Evolutionary conservation across 352 stramenopile genomes (phyloP).

Genomic region (Phytophthora capsici): DNA sequence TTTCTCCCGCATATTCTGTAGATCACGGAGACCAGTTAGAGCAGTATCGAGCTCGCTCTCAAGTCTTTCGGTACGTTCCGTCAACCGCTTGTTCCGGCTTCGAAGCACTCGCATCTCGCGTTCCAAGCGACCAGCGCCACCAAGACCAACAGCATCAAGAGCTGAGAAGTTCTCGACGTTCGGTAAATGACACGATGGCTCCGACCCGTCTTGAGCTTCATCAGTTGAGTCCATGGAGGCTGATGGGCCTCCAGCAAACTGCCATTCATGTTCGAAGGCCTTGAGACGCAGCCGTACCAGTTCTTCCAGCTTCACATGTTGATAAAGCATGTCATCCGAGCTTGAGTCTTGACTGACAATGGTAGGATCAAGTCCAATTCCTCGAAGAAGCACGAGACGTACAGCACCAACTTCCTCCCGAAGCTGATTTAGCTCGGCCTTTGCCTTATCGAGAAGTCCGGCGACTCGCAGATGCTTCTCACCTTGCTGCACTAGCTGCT

Average conservation of each 20-base stretch:
- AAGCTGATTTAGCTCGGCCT: conserved; percentile 47
- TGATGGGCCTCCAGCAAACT: conserved; percentile 42
- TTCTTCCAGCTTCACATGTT: conserved; percentile 75
- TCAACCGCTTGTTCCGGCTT: conserved; percentile 77
- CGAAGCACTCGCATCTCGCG: conserved; percentile 71
- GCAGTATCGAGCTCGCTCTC: conserved; percentile 63
- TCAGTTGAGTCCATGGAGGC: conserved; percentile 15
- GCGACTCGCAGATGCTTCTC: conserved; percentile 71
- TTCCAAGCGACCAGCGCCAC: conserved; percentile 64
- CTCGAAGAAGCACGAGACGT: conserved; percentile 55
- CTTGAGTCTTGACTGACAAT: conserved; percentile 31
- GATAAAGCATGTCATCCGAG: conserved; percentile 64
- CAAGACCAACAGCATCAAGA: conserved; percentile 58
- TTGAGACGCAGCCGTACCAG: conserved; percentile 77
- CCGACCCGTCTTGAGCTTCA: conserved; percentile 17
- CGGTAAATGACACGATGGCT: conserved; percentile 45
- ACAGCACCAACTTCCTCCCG: conserved; percentile 62
- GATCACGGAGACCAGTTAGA: conserved; percentile 53
- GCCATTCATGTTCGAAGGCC: conserved; percentile 61
- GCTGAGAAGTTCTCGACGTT: conserved; percentile 74
- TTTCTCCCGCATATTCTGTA: conserved; percentile 78
- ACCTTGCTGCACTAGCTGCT: conserved; percentile 76
- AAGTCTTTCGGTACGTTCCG: conserved; percentile 52
- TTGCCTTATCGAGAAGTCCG: conserved; percentile 51
- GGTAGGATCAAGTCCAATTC: conserved; percentile 51